Conservation (phyloP, 176 grass and related monocot genomes). For the Musa troglodytarum region DNA sequence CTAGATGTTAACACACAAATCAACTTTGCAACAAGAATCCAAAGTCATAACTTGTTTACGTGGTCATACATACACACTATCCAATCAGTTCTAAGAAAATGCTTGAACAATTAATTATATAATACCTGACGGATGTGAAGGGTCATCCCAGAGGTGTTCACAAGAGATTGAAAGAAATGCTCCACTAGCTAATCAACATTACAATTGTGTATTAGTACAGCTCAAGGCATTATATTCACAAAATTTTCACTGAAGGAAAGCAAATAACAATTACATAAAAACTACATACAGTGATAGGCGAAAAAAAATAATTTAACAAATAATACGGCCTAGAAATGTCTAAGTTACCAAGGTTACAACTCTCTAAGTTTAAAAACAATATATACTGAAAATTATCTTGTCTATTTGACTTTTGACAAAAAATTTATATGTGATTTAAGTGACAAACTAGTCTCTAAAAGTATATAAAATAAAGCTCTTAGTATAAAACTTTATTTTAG, state of each 20-base stretch:
- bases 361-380: not conserved
- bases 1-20: no score
- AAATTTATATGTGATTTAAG: not conserved
- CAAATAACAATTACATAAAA: not conserved
- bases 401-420: not conserved
- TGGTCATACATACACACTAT: no score
- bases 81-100: not conserved
- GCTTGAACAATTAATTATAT: no score
- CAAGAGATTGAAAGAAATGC: conserved; percentile 86
- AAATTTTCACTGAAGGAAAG: not conserved
- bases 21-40: no score
- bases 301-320: not conserved
- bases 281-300: not conserved
- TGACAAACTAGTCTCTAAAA: not conserved
- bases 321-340: not conserved
- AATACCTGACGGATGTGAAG: conserved; percentile 91
- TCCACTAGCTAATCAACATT: conserved; percentile 62
- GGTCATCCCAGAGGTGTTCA: conserved; percentile 95
- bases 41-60: no score
- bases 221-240: not conserved
- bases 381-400: not conserved
- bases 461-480: not conserved
- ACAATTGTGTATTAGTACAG: conserved; percentile 8
- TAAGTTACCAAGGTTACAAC: not conserved
- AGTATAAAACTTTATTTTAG: not conserved